Evolutionary conservation across 345 rosid species (phyloP), one percentile per base, ranked within the genome.

Genomic region (Noccaea caerulescens): DNA sequence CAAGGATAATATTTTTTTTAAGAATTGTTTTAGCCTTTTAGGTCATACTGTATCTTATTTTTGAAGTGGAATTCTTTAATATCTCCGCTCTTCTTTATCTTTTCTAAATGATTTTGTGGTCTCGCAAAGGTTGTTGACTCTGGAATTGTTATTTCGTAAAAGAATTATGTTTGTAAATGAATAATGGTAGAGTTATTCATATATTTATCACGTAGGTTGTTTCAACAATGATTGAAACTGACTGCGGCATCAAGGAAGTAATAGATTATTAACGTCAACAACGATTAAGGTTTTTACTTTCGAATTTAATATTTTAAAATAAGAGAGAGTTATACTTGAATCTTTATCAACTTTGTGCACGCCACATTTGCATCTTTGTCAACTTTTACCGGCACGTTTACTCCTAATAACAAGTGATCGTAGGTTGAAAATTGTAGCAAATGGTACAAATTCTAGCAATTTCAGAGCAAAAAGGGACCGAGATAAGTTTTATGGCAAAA

Each of bases 121-220:
- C 10, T 57, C 9, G 8, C 44, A 57, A 56, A 57, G n/a, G 45
- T 57, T 36, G 45, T 57, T 36, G 62, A 57, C 62, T 57, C 62
- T 3, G 3, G 8, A 36, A 5, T 5, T 57, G 37, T 16, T 14
- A 57, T 37, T 10, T 34, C 30, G 10, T 8, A 7, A 16, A 16
- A 16, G 52, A 10, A 10, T 43, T 46, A 14, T 16, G 10, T 45
- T 14, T 10, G 14, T 10, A 16, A 16, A 20, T 20, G 23, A 20
- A 20, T 20, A 20, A 20, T 20, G 23, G 23, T 20, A 20, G 23
- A 1, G 1, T 20, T 20, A 20, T 20, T 20, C 2, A 20, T 20
- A 20, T 20, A 20, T 20, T 14, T 9, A 9, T 57, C 8, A 10
- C 11, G 41, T 9, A 38, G 46, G 10, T 39, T 58, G 11, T 58